phyloP scores from a whole-genome alignment of 768 basidiomycete species.

The Lenzites betulinus region DNA sequence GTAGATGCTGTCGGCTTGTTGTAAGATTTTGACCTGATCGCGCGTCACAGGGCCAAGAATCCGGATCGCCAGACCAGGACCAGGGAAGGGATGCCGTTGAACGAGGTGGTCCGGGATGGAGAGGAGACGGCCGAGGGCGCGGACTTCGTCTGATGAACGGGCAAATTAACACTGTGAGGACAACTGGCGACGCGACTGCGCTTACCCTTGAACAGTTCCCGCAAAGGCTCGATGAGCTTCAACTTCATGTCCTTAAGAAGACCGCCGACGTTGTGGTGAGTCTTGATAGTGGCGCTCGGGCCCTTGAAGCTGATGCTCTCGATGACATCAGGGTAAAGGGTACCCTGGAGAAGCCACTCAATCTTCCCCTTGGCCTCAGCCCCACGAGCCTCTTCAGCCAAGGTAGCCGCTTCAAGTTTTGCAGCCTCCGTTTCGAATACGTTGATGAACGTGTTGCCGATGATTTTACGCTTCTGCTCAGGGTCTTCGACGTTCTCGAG shows the following conservation, averaged over 20 bases:
- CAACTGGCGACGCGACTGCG: background rate
- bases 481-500: slow-evolving; percentile 95
- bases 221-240: slow-evolving; percentile 95
- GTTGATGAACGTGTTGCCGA: slow-evolving; percentile 98
- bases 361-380: slow-evolving; percentile 84
- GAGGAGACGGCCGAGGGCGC: slow-evolving; percentile 87
- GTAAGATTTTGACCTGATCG: slow-evolving; percentile 88
- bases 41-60: slow-evolving; percentile 95
- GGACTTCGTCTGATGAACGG: slow-evolving; percentile 81
- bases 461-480: slow-evolving; percentile 95
- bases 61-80: slow-evolving; percentile 96
- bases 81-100: slow-evolving; percentile 97
- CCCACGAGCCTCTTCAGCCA: slow-evolving; percentile 68
- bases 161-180: slow-evolving; percentile 12
- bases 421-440: slow-evolving; percentile 94
- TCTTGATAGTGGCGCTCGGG: slow-evolving; percentile 98
- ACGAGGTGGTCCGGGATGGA: slow-evolving; percentile 92
- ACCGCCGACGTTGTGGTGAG: slow-evolving; percentile 98
- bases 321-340: slow-evolving; percentile 98
- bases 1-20: slow-evolving; percentile 93
- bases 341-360: slow-evolving; percentile 97
- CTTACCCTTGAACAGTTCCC: slow-evolving; percentile 96
- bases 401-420: slow-evolving; percentile 82
- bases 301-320: slow-evolving; percentile 99
- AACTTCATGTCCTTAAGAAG: slow-evolving; percentile 97